Evolutionary conservation across 1,284 basidiomycete species (phyloP).

Genomic region (Meira miltonrushii): DNA sequence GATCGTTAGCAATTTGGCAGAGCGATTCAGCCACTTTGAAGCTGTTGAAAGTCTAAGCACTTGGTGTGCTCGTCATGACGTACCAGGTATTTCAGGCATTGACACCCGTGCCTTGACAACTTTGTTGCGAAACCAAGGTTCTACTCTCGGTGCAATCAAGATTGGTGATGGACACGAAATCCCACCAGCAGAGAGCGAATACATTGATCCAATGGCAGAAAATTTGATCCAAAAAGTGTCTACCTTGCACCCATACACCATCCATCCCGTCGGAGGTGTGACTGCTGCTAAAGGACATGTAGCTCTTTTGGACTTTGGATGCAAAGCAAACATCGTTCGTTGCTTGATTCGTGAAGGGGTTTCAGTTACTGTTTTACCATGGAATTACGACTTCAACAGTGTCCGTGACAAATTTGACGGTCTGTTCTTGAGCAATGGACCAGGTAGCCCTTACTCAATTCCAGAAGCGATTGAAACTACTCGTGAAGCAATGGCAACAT

Average conservation of each 20-base stretch:
- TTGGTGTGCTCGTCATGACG: slow-evolving; percentile 84
- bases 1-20: slow-evolving; percentile 88
- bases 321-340: slow-evolving; percentile 93
- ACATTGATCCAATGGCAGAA: slow-evolving; percentile 80
- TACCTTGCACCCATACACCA: slow-evolving; percentile 73
- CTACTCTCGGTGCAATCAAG: slow-evolving; percentile 85
- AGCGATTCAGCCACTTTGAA: slow-evolving; percentile 88
- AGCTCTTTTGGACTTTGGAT: slow-evolving; percentile 93
- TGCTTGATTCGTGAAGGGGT: slow-evolving; percentile 84
- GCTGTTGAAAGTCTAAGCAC: slow-evolving; percentile 87
- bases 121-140: slow-evolving; percentile 90
- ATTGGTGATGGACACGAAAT: slow-evolving; percentile 69
- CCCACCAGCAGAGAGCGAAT: slow-evolving; percentile 55
- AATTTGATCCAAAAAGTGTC: slow-evolving; percentile 92
- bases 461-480: slow-evolving; percentile 77
- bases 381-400: slow-evolving; percentile 90
- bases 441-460: slow-evolving; percentile 86
- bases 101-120: slow-evolving; percentile 95
- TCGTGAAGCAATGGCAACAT: slow-evolving; percentile 69
- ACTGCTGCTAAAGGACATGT: slow-evolving; percentile 63
- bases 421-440: slow-evolving; percentile 92
- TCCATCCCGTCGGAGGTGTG: slow-evolving; percentile 75
- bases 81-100: slow-evolving; percentile 92
- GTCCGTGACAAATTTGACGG: slow-evolving; percentile 88
- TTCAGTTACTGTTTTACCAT: slow-evolving; percentile 88